A percentile compares a stretch with the other conserved stretches of the same genome.
Conservation (phyloP, 2,329 filamentous ascomycete species). For the Penicillium sp. region DNA sequence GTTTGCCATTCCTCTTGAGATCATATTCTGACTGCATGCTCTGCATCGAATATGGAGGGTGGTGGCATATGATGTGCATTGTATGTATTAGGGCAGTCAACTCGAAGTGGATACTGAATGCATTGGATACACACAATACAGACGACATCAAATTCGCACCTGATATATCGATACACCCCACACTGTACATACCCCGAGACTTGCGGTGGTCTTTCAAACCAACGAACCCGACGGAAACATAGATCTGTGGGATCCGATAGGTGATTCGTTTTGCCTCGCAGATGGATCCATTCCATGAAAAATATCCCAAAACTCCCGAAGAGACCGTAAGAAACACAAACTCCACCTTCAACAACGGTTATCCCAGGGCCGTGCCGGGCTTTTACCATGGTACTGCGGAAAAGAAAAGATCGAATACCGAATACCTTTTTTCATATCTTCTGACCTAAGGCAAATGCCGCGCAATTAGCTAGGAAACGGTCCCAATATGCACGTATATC, state of each 20-base stretch:
- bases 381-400: conserved; percentile 19
- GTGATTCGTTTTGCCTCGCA: conserved; percentile 5
- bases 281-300: conserved; percentile 19
- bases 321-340: conserved; percentile 8
- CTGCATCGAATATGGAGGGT: not conserved
- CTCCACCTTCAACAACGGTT: conserved; percentile 25
- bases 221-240: not conserved
- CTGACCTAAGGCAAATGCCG: too few species aligned
- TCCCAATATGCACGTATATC: not conserved
- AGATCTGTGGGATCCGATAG: conserved; percentile 7
- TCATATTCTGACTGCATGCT: conserved; percentile 2
- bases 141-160: not conserved
- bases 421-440: not conserved
- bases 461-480: too few species aligned
- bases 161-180: conserved; percentile 5
- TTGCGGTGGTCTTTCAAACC: conserved; percentile 7
- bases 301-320: not conserved
- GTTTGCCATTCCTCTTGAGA: not conserved
- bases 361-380: conserved; percentile 22
- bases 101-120: not conserved
- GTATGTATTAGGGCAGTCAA: not conserved
- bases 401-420: not conserved
- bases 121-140: not conserved
- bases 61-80: not conserved
- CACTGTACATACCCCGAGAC: conserved; percentile 6